Base-by-base conservation (phyloP, 2,329 filamentous ascomycete genomes). In the Neofusicoccum sp. region DNA sequence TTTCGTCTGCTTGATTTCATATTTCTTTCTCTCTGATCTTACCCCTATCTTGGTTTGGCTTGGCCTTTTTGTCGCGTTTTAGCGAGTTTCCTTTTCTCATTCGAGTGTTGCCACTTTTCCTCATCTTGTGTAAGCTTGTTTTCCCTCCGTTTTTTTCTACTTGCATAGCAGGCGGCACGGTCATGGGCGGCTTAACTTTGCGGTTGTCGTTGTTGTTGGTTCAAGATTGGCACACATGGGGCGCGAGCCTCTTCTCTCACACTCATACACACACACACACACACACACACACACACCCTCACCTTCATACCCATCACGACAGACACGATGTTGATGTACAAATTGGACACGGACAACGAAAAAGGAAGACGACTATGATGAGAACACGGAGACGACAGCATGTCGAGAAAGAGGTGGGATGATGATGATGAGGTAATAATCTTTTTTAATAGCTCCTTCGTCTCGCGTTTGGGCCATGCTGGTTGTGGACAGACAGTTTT, bases 381-480 rank as follows among this genome's bases (percentile, higher is more conserved):
- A 31, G n/a, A 24, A 38, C 12, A 51, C 20, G 16, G 33, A 51
- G 11, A 28, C 20, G 9, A 31, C 36, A n/a, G 16, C 6, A 16
- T 40, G 7, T n/a, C 12, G 9, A 51, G 30, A 36, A 20, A 36
- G n/a, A 28, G 14, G 14, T 28, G 7, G 20, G 45, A 47, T n/a
- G n/a, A 43, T 4, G 11, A 16, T n/a, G 40, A 4, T 9, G 6
- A 14, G 24, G 12, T 30, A 47, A 30, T 47, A 47, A 28, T n/a
- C 3, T 53, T 40, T 56, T 56, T 56, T n/a, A 26, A 56, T 41
- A 41, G 30, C 38, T 40, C 31, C 36, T 41, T 16, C 43, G 45
- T 14, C n/a, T 31, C n/a, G n/a, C n/a, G n/a, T 56, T 56, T 43
- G 51, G 51, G 43, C 51, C 51, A 56, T 56, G 51, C 51, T 56